A percentile compares a stretch with the other conserved stretches of the same genome.
Evolutionary conservation across 73 alveolate genomes (phyloP).

Genomic region (Blepharisma japonicum): DNA sequence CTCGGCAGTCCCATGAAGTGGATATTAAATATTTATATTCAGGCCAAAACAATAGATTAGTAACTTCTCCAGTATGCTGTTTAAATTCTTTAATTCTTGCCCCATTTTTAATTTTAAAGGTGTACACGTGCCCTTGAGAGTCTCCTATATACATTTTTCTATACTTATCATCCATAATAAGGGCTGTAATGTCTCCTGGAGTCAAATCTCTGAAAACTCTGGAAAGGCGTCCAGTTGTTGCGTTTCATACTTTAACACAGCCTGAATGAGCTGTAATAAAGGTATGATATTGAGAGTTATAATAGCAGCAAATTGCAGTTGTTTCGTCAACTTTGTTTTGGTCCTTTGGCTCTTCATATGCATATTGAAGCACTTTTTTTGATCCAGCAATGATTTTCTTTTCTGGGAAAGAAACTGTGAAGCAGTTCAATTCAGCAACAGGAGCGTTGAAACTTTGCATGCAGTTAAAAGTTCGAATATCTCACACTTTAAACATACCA

Average conservation of each 20-base stretch:
- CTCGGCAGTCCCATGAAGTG: constrained; percentile 82
- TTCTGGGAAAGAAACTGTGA: constrained; percentile 89
- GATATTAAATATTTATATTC: constrained; percentile 36
- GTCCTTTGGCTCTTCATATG: constrained; percentile 97
- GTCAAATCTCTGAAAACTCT: constrained; percentile 93
- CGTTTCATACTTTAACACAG: constrained; percentile 96
- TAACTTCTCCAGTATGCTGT: constrained; percentile 74
- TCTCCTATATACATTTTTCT: constrained; percentile 95
- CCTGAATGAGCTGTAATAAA: constrained; percentile 97
- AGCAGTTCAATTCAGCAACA: constrained; percentile 77
- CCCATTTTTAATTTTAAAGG: constrained; percentile 93
- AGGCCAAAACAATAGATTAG: constrained; percentile 72
- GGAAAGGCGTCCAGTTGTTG: constrained; percentile 84
- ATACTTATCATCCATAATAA: constrained; percentile 85
- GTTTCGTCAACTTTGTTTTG: constrained; percentile 93
- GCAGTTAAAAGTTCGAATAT: constrained; percentile 88
- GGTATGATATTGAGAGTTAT: constrained; percentile 84
- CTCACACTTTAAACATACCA: constrained; percentile 98
- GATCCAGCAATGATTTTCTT: constrained; percentile 93
- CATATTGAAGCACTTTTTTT: constrained; percentile 88
- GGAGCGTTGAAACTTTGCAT: constrained; percentile 93
- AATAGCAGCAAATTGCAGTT: constrained; percentile 83
- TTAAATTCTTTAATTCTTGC: constrained; percentile 94
- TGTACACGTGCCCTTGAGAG: constrained; percentile 88
- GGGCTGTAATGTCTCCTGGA: constrained; percentile 88